Conservation (phyloP, 2,329 filamentous ascomycete species). For the Sarocladium strictum region DNA sequence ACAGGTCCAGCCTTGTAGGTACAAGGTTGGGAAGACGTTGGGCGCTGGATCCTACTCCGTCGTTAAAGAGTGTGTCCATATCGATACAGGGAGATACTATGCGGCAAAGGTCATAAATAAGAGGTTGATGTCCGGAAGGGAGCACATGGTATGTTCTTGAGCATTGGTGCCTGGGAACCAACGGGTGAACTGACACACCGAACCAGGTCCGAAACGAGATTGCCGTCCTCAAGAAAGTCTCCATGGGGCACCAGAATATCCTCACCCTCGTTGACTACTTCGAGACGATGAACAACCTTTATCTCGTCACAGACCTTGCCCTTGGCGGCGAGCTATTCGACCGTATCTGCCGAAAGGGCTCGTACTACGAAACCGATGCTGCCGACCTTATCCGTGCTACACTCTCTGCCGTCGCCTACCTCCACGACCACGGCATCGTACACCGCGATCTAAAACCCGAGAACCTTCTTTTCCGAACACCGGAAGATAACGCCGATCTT, state of each 20-base stretch:
- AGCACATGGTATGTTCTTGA: constrained; percentile 75
- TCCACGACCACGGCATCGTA: constrained; percentile 97
- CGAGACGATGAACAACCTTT: constrained; percentile 99
- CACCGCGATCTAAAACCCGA: constrained; percentile 97
- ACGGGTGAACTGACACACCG: constrained; percentile 14
- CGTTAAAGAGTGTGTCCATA: constrained; percentile 98
- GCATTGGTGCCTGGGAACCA: neutral
- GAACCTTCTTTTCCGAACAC: constrained; percentile 92
- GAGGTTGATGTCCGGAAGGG: constrained; percentile 89
- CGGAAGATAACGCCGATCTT: constrained; percentile 94
- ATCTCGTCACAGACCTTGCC: constrained; percentile 94
- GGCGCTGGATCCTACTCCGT: constrained; percentile 97
- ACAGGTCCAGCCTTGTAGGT: constrained; percentile 88
- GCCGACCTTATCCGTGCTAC: constrained; percentile 92
- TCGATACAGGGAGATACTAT: constrained; percentile 96
- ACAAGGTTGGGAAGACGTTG: constrained; percentile 97
- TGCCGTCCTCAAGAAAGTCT: constrained; percentile 94
- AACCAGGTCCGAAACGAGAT: constrained; percentile 94
- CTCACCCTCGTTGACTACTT: constrained; percentile 98
- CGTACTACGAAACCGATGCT: constrained; percentile 96
- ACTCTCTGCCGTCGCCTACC: constrained; percentile 93
- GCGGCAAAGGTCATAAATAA: constrained; percentile 99
- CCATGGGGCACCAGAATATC: constrained; percentile 98
- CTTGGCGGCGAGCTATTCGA: constrained; percentile 96
- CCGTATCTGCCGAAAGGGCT: constrained; percentile 96